Evolutionary conservation across 1,284 basidiomycete species (phyloP).

Genomic region (Moesziomyces antarcticus): DNA sequence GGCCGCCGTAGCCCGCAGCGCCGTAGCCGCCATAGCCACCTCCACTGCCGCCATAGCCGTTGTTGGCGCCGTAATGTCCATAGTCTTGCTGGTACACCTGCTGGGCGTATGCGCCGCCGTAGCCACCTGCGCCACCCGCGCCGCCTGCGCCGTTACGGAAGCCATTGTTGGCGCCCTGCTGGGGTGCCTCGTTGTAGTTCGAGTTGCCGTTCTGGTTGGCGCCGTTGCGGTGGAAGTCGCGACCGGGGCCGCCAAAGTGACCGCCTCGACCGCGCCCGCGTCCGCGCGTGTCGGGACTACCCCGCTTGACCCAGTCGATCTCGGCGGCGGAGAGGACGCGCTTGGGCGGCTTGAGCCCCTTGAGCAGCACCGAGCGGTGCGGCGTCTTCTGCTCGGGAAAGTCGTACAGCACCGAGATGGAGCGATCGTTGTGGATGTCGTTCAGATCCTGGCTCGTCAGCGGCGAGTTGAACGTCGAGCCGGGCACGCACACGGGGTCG

Average conservation of each 20-base stretch:
- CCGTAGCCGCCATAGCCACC: constrained; percentile 21
- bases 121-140: constrained; percentile 2
- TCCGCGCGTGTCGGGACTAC: constrained; percentile 67
- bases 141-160: constrained; percentile 1
- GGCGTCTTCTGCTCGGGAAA: constrained; percentile 87
- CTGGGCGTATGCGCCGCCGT: constrained; percentile 9
- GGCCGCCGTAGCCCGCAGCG: constrained; percentile 13
- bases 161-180: constrained; percentile 9
- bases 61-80: constrained; percentile 5
- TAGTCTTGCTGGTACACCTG: constrained; percentile 13
- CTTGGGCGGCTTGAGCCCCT: constrained; percentile 76
- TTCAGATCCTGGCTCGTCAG: constrained; percentile 70
- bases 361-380: constrained; percentile 85
- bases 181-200: constrained; percentile 7
- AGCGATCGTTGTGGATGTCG: constrained; percentile 86
- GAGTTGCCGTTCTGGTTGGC: constrained; percentile 9
- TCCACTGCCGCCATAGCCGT: constrained; percentile 10
- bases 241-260: constrained; percentile 38
- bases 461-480: constrained; percentile 87
- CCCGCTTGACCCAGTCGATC: constrained; percentile 75
- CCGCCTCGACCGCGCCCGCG: constrained; percentile 67
- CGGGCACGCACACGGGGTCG: constrained; percentile 89
- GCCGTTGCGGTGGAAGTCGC: constrained; percentile 41
- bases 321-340: constrained; percentile 79
- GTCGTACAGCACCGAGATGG: constrained; percentile 86